Conservation (phyloP, 78 protist genomes). For the Acrasis kona region DNA sequence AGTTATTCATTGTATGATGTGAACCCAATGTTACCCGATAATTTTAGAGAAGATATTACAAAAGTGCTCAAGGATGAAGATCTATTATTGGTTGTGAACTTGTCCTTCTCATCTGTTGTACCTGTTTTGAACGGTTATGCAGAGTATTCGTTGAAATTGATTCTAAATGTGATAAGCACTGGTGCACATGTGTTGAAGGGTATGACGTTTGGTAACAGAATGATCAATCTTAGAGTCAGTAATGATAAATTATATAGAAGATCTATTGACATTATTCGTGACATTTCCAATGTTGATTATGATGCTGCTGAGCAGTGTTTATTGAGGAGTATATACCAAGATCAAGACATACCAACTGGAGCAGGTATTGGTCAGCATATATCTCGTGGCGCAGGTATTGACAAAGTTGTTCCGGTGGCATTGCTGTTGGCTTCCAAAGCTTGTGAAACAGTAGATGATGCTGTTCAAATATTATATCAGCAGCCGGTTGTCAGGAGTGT, state of each 20-base stretch:
- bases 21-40: no score
- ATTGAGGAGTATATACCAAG: background rate
- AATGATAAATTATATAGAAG: slow-evolving; percentile 63
- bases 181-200: slow-evolving; percentile 58
- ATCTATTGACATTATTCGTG: slow-evolving; percentile 38
- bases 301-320: background rate
- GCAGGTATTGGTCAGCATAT: background rate
- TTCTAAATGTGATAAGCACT: slow-evolving; percentile 61
- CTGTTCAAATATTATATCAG: background rate
- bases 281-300: background rate
- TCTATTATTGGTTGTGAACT: background rate
- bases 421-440: background rate
- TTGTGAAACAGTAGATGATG: background rate
- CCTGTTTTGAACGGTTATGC: background rate
- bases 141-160: slow-evolving; percentile 53
- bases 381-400: background rate
- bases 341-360: background rate
- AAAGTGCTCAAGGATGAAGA: background rate
- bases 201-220: slow-evolving; percentile 51
- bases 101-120: background rate
- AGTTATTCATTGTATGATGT: no score
- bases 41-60: no score
- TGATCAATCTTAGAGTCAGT: slow-evolving; percentile 65
- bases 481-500: background rate
- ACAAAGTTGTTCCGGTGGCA: slow-evolving; percentile 10